Percentiles rank a stretch among this genome's conserved stretches.
These are phyloP conservation scores for Botryosphaeria agaves DNA, from an alignment of 2,329 filamentous ascomycete species.

Conservation along the genomic window DNA sequence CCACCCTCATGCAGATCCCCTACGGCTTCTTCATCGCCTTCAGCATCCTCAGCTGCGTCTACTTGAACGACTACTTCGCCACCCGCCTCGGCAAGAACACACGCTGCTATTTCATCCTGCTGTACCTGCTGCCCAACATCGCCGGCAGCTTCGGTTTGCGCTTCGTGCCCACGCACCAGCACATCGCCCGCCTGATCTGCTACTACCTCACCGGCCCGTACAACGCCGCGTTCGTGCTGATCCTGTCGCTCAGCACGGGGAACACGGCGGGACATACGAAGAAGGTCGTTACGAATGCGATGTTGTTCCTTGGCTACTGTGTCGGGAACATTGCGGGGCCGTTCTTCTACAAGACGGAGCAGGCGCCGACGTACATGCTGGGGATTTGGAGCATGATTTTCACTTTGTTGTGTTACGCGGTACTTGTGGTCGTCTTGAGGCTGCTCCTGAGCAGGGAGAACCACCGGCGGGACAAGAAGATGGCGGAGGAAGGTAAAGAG, in stretches of 20 bases:
- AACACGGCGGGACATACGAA: constrained; percentile 41
- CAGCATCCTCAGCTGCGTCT: constrained; percentile 31
- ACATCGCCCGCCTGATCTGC: constrained; percentile 38
- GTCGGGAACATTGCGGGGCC: constrained; percentile 44
- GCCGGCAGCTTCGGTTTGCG: constrained; percentile 40
- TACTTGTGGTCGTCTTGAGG: constrained; percentile 27
- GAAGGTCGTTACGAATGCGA: constrained; percentile 45
- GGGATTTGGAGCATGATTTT: constrained; percentile 42
- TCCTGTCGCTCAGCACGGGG: constrained; percentile 30
- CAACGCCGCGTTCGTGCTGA: constrained; percentile 35
- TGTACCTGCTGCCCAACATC: constrained; percentile 43
- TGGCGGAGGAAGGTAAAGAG: constrained; percentile 27
- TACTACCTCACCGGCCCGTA: constrained; percentile 39
- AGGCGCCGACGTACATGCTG: constrained; percentile 31
- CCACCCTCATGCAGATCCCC: constrained; percentile 36
- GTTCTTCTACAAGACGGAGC: constrained; percentile 42
- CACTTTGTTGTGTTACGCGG: constrained; percentile 33
- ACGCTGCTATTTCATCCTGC: constrained; percentile 29
- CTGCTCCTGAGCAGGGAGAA: constrained; percentile 32
- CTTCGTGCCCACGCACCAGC: constrained; percentile 31
- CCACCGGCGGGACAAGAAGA: constrained; percentile 28
- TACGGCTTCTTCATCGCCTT: constrained; percentile 32
- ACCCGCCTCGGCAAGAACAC: constrained; percentile 8
- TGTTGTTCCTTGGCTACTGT: constrained; percentile 42
- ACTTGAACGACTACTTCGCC: constrained; percentile 24